A percentile compares a stretch with the other conserved stretches of the same genome.
Conservation (phyloP, 2,329 filamentous ascomycete genomes). For the Neodidymelliopsis sp. region DNA sequence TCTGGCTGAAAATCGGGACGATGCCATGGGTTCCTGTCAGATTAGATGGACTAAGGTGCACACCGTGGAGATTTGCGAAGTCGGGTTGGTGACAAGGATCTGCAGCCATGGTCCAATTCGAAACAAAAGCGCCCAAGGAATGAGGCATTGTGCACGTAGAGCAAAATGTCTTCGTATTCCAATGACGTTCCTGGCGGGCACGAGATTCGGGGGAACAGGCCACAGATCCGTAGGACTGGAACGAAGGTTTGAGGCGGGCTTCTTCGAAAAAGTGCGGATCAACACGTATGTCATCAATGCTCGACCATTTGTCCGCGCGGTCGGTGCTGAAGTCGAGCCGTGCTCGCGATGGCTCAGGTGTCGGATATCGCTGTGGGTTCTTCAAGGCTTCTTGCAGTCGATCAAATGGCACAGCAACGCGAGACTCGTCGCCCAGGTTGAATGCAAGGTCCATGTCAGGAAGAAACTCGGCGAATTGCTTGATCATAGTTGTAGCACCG, state of each 20-base stretch:
- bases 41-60: conserved; percentile 71
- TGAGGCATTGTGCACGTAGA: conserved; percentile 68
- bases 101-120: conserved; percentile 69
- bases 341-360: conserved; percentile 29
- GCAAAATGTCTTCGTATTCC: conserved; percentile 72
- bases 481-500: conserved; percentile 62
- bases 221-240: conserved; percentile 52
- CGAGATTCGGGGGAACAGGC: conserved; percentile 70
- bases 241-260: conserved; percentile 49
- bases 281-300: conserved; percentile 32
- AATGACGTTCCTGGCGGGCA: conserved; percentile 65
- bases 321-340: conserved; percentile 48
- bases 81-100: conserved; percentile 81
- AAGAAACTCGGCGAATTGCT: conserved; percentile 57
- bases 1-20: conserved; percentile 77
- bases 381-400: conserved; percentile 37
- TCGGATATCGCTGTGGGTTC: conserved; percentile 33
- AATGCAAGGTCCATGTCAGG: conserved; percentile 71
- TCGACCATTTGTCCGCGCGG: conserved; percentile 50
- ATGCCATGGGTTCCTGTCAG: conserved; percentile 70
- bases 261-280: conserved; percentile 42
- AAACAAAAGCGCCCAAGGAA: conserved; percentile 71
- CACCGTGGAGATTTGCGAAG: conserved; percentile 74
- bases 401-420: conserved; percentile 61
- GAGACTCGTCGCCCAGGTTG: conserved; percentile 68